Evolutionary conservation across 345 rosid species (phyloP).

Genomic region (Brassica cretica): DNA sequence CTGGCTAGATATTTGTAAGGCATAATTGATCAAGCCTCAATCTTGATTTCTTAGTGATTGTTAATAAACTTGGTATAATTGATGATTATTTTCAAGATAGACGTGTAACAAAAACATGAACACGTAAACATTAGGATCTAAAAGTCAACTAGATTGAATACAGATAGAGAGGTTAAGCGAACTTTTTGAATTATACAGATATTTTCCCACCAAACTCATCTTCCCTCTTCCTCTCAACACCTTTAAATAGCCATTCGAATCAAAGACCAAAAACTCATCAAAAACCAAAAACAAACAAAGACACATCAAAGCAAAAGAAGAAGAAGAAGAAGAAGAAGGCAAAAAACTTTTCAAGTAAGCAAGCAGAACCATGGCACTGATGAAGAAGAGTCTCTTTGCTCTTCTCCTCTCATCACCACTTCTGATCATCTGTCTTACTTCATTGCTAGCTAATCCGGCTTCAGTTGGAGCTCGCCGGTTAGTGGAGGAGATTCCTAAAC

Average conservation of each 20-base stretch:
- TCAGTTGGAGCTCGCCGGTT: conserved; percentile 34
- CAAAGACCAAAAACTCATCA: conserved; percentile 19
- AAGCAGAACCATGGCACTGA: conserved; percentile 33
- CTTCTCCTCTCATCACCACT: conserved; percentile 31
- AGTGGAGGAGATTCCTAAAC: conserved; percentile 38
- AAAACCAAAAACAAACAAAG: conserved; percentile 11
- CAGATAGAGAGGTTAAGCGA: conserved; percentile 40
- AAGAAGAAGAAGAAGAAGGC: conserved; percentile 10
- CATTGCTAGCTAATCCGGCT: conserved; percentile 23
- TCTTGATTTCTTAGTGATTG: neutral
- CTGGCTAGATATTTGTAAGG: neutral
- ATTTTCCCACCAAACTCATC: conserved; percentile 41
- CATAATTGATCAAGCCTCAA: neutral
- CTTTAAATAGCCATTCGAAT: conserved; percentile 24
- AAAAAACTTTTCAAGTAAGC: conserved; percentile 8
- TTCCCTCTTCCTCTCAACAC: conserved; percentile 7
- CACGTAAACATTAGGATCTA: conserved; percentile 22
- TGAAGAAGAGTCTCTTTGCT: conserved; percentile 30
- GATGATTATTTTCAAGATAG: neutral
- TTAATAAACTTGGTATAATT: neutral
- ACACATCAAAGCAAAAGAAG: conserved; percentile 24
- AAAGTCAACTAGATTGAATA: conserved; percentile 30
- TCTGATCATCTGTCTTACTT: conserved; percentile 27
- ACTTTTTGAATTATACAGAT: neutral
- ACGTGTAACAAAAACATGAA: conserved; percentile 11